phyloP scores from a whole-genome alignment of 805 yeast species.

The Schwanniomyces sp. region DNA sequence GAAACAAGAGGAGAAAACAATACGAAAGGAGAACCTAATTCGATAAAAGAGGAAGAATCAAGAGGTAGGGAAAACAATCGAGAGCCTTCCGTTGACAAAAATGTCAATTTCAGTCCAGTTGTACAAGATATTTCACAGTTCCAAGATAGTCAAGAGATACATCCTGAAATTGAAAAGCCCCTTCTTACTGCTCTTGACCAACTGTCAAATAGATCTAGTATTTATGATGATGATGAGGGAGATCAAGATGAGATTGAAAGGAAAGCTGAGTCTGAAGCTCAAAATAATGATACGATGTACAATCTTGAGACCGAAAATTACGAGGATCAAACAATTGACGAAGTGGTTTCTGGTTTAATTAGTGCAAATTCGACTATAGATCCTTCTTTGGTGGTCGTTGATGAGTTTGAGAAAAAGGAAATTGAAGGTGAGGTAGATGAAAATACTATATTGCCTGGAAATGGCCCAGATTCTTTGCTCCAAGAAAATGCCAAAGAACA shows the following conservation, averaged over 20 bases:
- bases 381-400: constrained; percentile 20
- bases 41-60: background rate
- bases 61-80: background rate
- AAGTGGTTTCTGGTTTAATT: constrained; percentile 5
- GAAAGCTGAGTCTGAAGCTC: background rate
- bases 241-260: constrained; percentile 7
- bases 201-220: constrained; percentile 1
- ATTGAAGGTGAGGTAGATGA: background rate
- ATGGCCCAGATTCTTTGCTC: background rate
- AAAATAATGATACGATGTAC: background rate
- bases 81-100: background rate
- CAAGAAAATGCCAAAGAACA: background rate
- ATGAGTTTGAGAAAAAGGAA: constrained; percentile 21
- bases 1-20: background rate
- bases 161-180: background rate
- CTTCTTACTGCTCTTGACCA: background rate
- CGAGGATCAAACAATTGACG: constrained; percentile 9
- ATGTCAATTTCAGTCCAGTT: background rate
- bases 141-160: background rate
- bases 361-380: constrained; percentile 14
- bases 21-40: background rate
- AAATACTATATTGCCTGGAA: background rate
- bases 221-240: constrained; percentile 3
- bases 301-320: constrained; percentile 9
- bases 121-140: background rate